A percentile compares a stretch with the other conserved stretches of the same genome.
phyloP scores from a whole-genome alignment of 108 stramenopile genomes.

The Skeletonema marinoi region DNA sequence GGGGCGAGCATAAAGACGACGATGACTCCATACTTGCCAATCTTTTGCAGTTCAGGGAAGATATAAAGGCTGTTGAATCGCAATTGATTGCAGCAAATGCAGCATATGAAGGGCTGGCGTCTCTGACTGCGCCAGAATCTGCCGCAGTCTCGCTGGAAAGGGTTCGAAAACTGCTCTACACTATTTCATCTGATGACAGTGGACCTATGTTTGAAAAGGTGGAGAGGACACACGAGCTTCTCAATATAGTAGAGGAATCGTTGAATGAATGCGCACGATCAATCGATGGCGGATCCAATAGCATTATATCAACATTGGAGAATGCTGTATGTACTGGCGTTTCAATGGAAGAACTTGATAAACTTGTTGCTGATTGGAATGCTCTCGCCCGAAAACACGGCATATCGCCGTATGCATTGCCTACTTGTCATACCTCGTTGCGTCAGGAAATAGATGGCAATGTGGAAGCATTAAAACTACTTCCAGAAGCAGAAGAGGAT shows the following conservation, averaged over 20 bases:
- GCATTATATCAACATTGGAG: conserved; percentile 55
- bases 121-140: conserved; percentile 59
- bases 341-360: conserved; percentile 63
- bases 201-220: conserved; percentile 44
- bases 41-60: conserved; percentile 61
- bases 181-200: conserved; percentile 37
- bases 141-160: conserved; percentile 65
- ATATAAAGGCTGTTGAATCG: conserved; percentile 51
- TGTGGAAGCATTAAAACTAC: conserved; percentile 56
- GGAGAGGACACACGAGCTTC: conserved; percentile 71
- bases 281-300: conserved; percentile 60
- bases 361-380: conserved; percentile 78
- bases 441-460: conserved; percentile 75
- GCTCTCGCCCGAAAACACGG: conserved; percentile 80
- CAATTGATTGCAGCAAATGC: conserved; percentile 58
- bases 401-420: conserved; percentile 59
- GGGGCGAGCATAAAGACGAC: conserved; percentile 21
- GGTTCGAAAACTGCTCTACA: conserved; percentile 57
- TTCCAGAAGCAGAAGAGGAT: conserved; percentile 58
- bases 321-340: conserved; percentile 41
- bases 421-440: conserved; percentile 65
- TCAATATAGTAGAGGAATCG: conserved; percentile 68
- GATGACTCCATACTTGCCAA: conserved; percentile 47
- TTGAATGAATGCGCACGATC: conserved; percentile 57
- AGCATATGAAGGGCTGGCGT: conserved; percentile 57